Base-by-base conservation (phyloP, 140 eudicot species). In the Flaveria floridana region DNA sequence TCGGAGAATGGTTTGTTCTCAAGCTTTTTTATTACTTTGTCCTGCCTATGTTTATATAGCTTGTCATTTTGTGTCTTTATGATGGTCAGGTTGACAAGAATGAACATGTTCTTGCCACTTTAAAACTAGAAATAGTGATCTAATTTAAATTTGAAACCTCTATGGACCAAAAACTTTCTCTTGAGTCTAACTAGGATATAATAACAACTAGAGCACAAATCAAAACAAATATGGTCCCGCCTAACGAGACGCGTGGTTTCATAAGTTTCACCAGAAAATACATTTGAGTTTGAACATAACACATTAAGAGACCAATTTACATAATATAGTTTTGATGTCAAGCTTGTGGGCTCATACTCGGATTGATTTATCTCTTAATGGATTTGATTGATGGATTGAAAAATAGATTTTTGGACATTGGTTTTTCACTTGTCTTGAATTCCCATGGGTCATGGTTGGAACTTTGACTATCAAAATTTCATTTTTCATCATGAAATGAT, bases 1-100 rank as follows among this genome's bases (percentile, higher is more conserved):
- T 91, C 92, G 97, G 90, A 76, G 1, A 53, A 7, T 61, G 75
- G 79, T 80, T 83, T 69, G 53, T 85, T 86, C 70, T 81, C 86
- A 66, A 84, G 69, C 21, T 78, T 78, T 55, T 55, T 20, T 26
- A 21, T 34, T 16, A 57, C 78, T 81, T 79, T 78, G 68, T 80
- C 93, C 86, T 82, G 84, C 89, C 74, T 78, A 74, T 28, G 73
- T 82, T 77, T 58, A 67, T 70, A 57, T 68, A 16, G 20, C 74
- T 90, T 82, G 87, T 79, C 87, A 72, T 71, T 34, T 34, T 34
- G 41, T 34, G 41, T 34, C 8, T 71, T 85, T 71, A 70, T 78
- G 71, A 57, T 51, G 64, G 56, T 66, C 65, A 79, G 15, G 26
- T 16, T 79, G 76, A 67, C 71, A 80, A 72, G 30, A 79, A 73